Percentiles rank a stretch among this genome's conserved stretches.
These are phyloP conservation scores for Thalassiosira exigua DNA, from an alignment of 352 stramenopile species.

Conservation along the genomic window DNA sequence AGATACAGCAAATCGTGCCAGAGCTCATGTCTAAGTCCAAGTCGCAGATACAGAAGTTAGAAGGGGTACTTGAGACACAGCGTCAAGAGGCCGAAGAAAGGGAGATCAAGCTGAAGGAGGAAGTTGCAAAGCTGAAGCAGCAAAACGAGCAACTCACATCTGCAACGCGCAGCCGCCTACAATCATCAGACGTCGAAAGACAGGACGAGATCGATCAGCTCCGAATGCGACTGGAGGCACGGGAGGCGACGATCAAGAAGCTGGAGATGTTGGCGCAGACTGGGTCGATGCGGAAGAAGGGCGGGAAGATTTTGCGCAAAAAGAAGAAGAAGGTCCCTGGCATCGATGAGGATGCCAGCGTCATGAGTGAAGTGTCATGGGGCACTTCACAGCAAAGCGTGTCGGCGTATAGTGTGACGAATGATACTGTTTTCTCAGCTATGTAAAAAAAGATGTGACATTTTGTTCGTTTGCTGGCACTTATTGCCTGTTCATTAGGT, in stretches of 20 bases:
- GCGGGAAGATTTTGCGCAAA: background rate
- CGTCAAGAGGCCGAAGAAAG: constrained; percentile 22
- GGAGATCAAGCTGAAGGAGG: constrained; percentile 34
- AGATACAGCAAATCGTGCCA: constrained; percentile 57
- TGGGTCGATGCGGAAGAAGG: background rate
- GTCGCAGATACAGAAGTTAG: constrained; percentile 48
- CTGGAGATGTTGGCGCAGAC: constrained; percentile 7
- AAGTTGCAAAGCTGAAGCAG: constrained; percentile 42
- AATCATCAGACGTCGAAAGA: constrained; percentile 38
- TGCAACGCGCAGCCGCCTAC: constrained; percentile 49
- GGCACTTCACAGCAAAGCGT: background rate
- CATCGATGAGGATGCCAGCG: background rate
- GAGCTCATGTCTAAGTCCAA: constrained; percentile 60
- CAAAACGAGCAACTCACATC: constrained; percentile 48
- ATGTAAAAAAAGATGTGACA: background rate
- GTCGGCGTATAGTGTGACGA: constrained; percentile 5
- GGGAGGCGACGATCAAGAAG: constrained; percentile 47
- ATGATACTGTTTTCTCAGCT: constrained; percentile 9
- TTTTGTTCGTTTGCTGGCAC: too few species aligned
- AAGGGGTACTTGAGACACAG: constrained; percentile 26
- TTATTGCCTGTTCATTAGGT: too few species aligned
- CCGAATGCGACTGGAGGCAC: constrained; percentile 42
- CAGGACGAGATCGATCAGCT: constrained; percentile 59
- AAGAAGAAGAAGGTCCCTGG: constrained; percentile 10
- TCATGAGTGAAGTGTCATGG: constrained; percentile 1